phyloP scores from a whole-genome alignment of 768 basidiomycete species.

The Lactarius sanguifluus region DNA sequence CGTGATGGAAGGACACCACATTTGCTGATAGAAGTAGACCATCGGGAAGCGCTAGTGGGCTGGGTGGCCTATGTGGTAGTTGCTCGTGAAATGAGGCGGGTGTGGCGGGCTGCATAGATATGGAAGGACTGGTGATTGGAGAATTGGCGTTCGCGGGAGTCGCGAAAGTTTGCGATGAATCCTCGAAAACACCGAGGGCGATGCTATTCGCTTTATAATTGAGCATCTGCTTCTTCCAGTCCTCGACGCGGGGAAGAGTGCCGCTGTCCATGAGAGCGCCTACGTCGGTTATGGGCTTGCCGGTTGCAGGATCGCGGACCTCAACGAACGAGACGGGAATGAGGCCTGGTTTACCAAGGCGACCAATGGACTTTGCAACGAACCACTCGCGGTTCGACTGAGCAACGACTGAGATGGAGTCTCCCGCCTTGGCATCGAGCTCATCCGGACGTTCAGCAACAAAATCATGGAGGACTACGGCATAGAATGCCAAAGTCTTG shows the following conservation, averaged over 20 bases:
- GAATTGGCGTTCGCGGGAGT: constrained; percentile 33
- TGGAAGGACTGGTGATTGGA: constrained; percentile 23
- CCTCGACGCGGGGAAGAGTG: constrained; percentile 93
- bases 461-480: constrained; percentile 95
- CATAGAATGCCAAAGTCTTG: constrained; percentile 77
- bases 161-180: constrained; percentile 41
- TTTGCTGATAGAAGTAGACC: constrained; percentile 85
- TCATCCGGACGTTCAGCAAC: constrained; percentile 94
- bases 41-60: constrained; percentile 60
- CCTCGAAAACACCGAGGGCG: constrained; percentile 87
- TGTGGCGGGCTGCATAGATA: constrained; percentile 29
- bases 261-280: constrained; percentile 80
- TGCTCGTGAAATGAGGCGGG: constrained; percentile 30
- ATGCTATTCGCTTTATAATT: constrained; percentile 97
- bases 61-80: constrained; percentile 40
- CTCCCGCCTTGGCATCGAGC: constrained; percentile 90
- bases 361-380: constrained; percentile 96
- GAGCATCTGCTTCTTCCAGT: constrained; percentile 96
- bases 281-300: constrained; percentile 72
- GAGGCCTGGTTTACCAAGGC: constrained; percentile 91
- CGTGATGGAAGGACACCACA: constrained; percentile 96
- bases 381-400: constrained; percentile 99
- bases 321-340: constrained; percentile 98
- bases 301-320: constrained; percentile 89
- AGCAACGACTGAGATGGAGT: constrained; percentile 94